Evolutionary conservation across 495 filamentous ascomycete species (phyloP).

Genomic region (Arthonia radiata): DNA sequence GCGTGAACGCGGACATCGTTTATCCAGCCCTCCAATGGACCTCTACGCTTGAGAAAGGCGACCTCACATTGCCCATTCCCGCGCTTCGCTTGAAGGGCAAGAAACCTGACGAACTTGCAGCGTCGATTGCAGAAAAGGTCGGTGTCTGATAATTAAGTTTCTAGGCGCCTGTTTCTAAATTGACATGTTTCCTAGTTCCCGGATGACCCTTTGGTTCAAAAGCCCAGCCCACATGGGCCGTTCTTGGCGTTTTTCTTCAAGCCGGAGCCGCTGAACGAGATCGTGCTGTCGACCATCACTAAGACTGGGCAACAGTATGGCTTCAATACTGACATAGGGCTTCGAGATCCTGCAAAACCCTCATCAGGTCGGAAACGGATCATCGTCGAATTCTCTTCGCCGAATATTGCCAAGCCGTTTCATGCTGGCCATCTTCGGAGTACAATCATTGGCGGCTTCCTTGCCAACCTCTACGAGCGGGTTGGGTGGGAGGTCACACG

Average conservation of each 20-base stretch:
- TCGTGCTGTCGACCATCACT: slow-evolving; percentile 20
- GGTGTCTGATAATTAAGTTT: not conserved
- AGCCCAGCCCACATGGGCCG: slow-evolving; percentile 10
- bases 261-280: slow-evolving; percentile 13
- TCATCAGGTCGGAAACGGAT: slow-evolving; percentile 17
- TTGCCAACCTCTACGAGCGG: slow-evolving; percentile 41
- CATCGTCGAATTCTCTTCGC: slow-evolving; percentile 44
- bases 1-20: slow-evolving; percentile 49
- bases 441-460: slow-evolving; percentile 52
- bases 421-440: slow-evolving; percentile 47
- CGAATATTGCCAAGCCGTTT: slow-evolving; percentile 57
- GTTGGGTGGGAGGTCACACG: slow-evolving; percentile 46
- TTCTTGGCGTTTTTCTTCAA: slow-evolving; percentile 16
- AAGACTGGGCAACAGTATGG: slow-evolving; percentile 17
- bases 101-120: slow-evolving; percentile 7
- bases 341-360: slow-evolving; percentile 10
- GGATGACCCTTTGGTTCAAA: slow-evolving; percentile 9
- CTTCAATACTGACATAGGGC: slow-evolving; percentile 12
- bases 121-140: slow-evolving; percentile 10
- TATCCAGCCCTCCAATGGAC: slow-evolving; percentile 24
- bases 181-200: slow-evolving; percentile 9
- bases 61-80: slow-evolving; percentile 13
- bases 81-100: slow-evolving; percentile 10
- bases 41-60: slow-evolving; percentile 10
- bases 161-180: no score